Evolutionary conservation across 345 rosid genomes (phyloP).

Genomic region (Salix purpurea): DNA sequence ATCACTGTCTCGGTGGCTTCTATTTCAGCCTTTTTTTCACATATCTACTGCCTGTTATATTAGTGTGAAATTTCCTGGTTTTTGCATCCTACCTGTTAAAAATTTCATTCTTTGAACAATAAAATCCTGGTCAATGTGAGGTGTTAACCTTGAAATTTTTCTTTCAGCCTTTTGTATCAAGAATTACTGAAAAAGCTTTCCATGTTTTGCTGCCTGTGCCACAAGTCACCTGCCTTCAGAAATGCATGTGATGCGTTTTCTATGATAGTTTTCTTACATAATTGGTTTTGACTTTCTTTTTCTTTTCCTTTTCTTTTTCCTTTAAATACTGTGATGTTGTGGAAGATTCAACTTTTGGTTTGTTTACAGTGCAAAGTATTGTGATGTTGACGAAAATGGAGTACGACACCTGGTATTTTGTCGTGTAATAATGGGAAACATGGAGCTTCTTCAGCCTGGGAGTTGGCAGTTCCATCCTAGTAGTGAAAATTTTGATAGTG

Average conservation of each 20-base stretch:
- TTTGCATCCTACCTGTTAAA: not conserved
- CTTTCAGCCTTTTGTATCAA: not conserved
- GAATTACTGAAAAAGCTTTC: not conserved
- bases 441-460: slow-evolving; percentile 64
- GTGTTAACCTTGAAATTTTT: not conserved
- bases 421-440: slow-evolving; percentile 83
- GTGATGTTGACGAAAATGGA: slow-evolving; percentile 90
- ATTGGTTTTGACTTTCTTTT: not conserved
- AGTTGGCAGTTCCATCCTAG: slow-evolving; percentile 57
- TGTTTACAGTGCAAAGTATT: slow-evolving; percentile 62
- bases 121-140: not conserved
- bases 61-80: not conserved
- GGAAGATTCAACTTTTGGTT: slow-evolving; percentile 16
- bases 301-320: not conserved
- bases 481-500: slow-evolving; percentile 66
- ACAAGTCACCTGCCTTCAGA: not conserved
- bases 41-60: not conserved
- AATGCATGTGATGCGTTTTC: not conserved
- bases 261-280: not conserved
- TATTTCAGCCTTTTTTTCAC: not conserved
- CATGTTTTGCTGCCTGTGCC: not conserved
- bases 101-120: not conserved
- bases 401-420: slow-evolving; percentile 61
- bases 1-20: too few species aligned
- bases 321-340: not conserved